Evolutionary conservation across 345 rosid species (phyloP).

Genomic region (Hibiscus mutabilis): DNA sequence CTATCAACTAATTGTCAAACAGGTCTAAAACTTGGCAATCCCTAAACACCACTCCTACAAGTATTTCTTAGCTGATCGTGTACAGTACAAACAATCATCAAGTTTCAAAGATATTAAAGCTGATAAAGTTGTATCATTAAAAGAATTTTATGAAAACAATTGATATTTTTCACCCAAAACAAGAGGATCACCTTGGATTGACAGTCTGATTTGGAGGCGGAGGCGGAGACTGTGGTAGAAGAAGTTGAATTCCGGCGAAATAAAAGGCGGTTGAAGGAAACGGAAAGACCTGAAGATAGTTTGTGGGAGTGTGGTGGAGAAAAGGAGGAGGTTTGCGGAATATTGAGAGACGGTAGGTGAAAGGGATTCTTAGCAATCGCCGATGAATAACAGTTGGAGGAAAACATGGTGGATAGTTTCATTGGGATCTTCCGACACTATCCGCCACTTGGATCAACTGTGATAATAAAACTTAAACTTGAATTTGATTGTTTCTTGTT

Average conservation of each 20-base stretch:
- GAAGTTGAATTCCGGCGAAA: slow-evolving; percentile 8
- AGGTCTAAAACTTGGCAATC: background rate
- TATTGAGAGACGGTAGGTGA: background rate
- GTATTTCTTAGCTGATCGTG: background rate
- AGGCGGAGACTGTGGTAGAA: slow-evolving; percentile 17
- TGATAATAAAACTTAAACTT: background rate
- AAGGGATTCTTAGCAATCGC: background rate
- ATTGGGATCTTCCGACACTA: background rate
- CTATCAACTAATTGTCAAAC: too few relatives aligned
- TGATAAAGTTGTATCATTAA: background rate
- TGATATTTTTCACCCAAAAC: background rate
- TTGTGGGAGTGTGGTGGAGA: slow-evolving; percentile 6
- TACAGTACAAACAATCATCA: background rate
- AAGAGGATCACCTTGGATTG: slow-evolving; percentile 27
- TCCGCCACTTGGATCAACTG: background rate
- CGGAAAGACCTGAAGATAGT: slow-evolving; percentile 2
- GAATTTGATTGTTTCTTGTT: background rate
- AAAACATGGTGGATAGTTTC: background rate
- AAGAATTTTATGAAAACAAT: background rate
- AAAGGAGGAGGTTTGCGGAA: background rate
- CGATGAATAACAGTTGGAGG: background rate
- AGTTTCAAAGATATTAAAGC: background rate
- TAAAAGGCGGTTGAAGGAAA: slow-evolving; percentile 11
- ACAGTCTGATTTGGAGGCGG: slow-evolving; percentile 26
- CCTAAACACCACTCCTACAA: background rate